phyloP scores from a whole-genome alignment of 2,329 filamentous ascomycete genomes.

The Ceratocystis albifundus region DNA sequence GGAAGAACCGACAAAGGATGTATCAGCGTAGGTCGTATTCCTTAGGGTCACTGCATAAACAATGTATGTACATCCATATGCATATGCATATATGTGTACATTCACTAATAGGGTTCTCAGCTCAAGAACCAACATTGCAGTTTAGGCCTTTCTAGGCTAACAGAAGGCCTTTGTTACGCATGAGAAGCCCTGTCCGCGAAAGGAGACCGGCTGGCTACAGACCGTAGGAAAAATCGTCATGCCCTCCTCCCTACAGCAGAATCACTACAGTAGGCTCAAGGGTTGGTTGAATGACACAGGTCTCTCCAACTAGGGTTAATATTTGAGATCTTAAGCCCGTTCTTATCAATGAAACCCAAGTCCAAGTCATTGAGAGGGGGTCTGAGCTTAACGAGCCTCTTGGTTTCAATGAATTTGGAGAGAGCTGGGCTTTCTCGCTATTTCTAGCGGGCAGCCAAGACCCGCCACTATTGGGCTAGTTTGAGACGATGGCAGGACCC shows the following conservation, averaged over 20 bases:
- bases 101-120: background rate
- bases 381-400: background rate
- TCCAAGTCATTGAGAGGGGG: background rate
- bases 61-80: background rate
- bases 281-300: background rate
- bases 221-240: background rate
- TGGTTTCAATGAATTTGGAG: background rate
- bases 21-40: background rate
- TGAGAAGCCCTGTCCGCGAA: background rate
- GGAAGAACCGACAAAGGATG: background rate
- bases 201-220: background rate
- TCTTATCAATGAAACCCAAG: background rate
- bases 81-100: background rate
- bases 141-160: background rate
- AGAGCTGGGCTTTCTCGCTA: background rate
- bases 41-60: slow-evolving; percentile 4
- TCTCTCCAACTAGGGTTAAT: background rate
- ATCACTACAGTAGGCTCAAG: background rate
- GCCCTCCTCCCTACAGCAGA: background rate
- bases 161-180: background rate
- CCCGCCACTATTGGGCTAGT: slow-evolving; percentile 1
- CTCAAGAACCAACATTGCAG: background rate
- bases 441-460: background rate
- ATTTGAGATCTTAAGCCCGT: background rate
- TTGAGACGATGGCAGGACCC: background rate